These are phyloP conservation scores for Aeschynomene evenia DNA, from an alignment of 306 rosid genomes.

Conservation along the genomic window DNA sequence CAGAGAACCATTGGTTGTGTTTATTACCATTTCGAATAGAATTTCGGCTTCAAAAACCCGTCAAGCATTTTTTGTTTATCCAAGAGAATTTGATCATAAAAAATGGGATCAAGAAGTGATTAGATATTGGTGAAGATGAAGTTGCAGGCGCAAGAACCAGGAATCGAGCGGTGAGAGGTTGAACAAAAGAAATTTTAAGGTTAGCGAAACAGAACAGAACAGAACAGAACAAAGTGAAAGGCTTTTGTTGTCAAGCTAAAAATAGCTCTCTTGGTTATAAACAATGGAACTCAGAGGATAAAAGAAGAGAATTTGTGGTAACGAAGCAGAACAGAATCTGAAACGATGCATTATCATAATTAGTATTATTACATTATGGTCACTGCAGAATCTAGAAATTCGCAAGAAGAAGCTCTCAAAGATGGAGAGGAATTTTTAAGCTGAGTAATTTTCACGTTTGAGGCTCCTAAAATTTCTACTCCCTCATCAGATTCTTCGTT, in stretches of 20 bases:
- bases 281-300: background rate
- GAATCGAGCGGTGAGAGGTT: slow-evolving; percentile 26
- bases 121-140: background rate
- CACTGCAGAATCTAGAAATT: slow-evolving; percentile 33
- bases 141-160: slow-evolving; percentile 40
- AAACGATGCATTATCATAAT: background rate
- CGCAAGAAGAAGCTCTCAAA: background rate
- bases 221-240: too few relatives aligned
- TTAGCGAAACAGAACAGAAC: too few relatives aligned
- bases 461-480: slow-evolving; percentile 1
- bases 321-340: background rate
- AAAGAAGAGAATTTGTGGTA: background rate
- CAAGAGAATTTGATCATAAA: background rate
- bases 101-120: background rate
- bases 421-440: background rate
- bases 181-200: slow-evolving; percentile 35
- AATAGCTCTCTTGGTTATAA: background rate
- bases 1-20: background rate
- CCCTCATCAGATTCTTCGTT: background rate
- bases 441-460: slow-evolving; percentile 22
- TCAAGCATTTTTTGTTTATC: slow-evolving; percentile 52
- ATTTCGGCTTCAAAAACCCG: slow-evolving; percentile 50
- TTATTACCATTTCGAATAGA: slow-evolving; percentile 55
- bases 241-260: background rate
- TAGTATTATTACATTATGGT: too few relatives aligned